Base-by-base conservation (phyloP, 2,329 filamentous ascomycete genomes). In the Botrytis galanthina region DNA sequence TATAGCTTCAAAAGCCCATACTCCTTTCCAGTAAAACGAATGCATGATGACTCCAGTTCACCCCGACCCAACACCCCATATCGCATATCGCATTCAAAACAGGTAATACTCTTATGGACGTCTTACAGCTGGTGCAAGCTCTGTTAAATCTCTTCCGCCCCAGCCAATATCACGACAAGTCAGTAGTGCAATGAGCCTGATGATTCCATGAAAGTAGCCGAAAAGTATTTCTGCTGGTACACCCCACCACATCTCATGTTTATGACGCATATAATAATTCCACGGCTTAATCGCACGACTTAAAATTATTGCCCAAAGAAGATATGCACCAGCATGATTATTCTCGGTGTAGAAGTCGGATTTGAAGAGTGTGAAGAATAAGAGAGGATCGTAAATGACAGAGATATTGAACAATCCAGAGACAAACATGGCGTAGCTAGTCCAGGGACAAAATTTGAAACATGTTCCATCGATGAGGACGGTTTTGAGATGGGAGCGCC, bases 371-470 rank as follows among this genome's bases (percentile, higher is more conserved):
- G 42, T 32, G 42, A 70, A 85, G 85, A 0, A 63, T 1, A 90
- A 78, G 0, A 81, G 73, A 0, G 78, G 70, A 75, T 92, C 90
- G 76, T 85, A 85, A 62, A 89, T 35, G 2, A 88, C 72, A 0
- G 89, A 86, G 74, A 90, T 87, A 76, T 90, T 90, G 75, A 87
- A 79, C 42, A 90, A 82, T 0, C 83, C 84, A 0, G 84, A 84
- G 57, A 88, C 72, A 76, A 89, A 88, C 12, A 90, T 86, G n/a
- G 86, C 84, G 75, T 89, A 89, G 0, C 85, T 81, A 32, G 83
- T 85, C 85, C 87, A 91, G 0, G 84, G 85, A 75, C 88, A 84
- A 1, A 77, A 71, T 6, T 67, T 76, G 83, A 83, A 87, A 8
- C 84, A 81, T 2, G 76, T 81, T 6, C 80, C 75, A 18, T 82